These are phyloP conservation scores for Pseudopyricularia cyperi DNA, from an alignment of 2,329 filamentous ascomycete genomes.

Conservation along the genomic window DNA sequence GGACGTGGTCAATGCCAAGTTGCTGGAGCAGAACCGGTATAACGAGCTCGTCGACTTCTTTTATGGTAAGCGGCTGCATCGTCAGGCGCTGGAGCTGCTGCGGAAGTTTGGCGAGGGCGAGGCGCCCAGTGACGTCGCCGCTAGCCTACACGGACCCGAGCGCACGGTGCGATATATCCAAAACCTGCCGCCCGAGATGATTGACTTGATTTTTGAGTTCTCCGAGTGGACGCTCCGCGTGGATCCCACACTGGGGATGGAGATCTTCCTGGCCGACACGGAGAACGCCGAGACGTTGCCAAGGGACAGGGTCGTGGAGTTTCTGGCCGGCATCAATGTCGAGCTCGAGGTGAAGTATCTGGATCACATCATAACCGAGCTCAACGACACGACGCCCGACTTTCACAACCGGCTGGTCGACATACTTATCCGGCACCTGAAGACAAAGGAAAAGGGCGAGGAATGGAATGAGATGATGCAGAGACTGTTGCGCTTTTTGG, in stretches of 20 bases:
- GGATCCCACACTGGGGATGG: conserved; percentile 69
- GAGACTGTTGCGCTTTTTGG: conserved; percentile 62
- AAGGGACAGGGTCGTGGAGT: conserved; percentile 60
- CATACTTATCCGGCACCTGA: conserved; percentile 48
- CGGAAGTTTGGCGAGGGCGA: conserved; percentile 61
- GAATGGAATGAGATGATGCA: conserved; percentile 46
- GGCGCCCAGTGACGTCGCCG: conserved; percentile 32
- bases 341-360: conserved; percentile 70
- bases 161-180: conserved; percentile 86
- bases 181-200: conserved; percentile 70
- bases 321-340: conserved; percentile 56
- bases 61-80: conserved; percentile 86
- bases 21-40: conserved; percentile 79
- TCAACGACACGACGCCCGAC: conserved; percentile 72
- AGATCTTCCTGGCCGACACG: conserved; percentile 84
- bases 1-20: conserved; percentile 82
- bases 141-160: conserved; percentile 62
- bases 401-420: conserved; percentile 78
- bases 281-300: conserved; percentile 89
- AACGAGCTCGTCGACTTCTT: conserved; percentile 96
- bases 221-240: conserved; percentile 72
- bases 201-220: conserved; percentile 85
- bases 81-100: conserved; percentile 71
- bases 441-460: conserved; percentile 18
- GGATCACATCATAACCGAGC: conserved; percentile 79